Conservation (phyloP, 2,329 filamentous ascomycete species). For the Hirsutella minnesotensis region DNA sequence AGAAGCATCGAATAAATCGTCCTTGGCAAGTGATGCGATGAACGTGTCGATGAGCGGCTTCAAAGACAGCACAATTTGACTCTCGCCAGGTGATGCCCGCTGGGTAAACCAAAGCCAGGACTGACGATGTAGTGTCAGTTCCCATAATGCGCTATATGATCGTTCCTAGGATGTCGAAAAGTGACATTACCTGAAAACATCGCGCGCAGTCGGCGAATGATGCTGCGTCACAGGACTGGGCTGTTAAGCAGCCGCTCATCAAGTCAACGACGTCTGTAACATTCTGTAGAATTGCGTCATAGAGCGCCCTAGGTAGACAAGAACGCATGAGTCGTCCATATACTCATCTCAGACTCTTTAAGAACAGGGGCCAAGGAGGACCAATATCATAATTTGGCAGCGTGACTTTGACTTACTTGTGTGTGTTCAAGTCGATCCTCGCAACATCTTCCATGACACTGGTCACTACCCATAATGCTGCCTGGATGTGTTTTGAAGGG, state of each 20-base stretch:
- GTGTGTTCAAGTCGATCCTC: slow-evolving; percentile 53
- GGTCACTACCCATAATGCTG: slow-evolving; percentile 50
- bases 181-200: slow-evolving; percentile 44
- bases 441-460: slow-evolving; percentile 23
- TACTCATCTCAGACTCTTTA: no score
- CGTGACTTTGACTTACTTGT: slow-evolving; percentile 30
- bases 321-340: slow-evolving; percentile 1
- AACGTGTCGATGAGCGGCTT: slow-evolving; percentile 47
- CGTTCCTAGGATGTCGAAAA: no score
- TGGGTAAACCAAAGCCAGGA: slow-evolving; percentile 68
- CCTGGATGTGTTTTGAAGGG: slow-evolving; percentile 34
- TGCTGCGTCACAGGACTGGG: slow-evolving; percentile 14
- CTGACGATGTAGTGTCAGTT: slow-evolving; percentile 24
- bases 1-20: slow-evolving; percentile 45
- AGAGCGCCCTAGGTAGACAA: slow-evolving; percentile 20
- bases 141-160: no score
- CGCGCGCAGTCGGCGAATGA: slow-evolving; percentile 43
- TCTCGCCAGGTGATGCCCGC: slow-evolving; percentile 44
- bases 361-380: no score
- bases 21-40: slow-evolving; percentile 47
- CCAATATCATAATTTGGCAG: neutral
- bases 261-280: slow-evolving; percentile 26
- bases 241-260: slow-evolving; percentile 25
- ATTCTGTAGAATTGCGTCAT: slow-evolving; percentile 28
- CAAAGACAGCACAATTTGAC: slow-evolving; percentile 45